Evolutionary conservation across 2,329 filamentous ascomycete species (phyloP).

Genomic region (Scedosporium dehoogii): DNA sequence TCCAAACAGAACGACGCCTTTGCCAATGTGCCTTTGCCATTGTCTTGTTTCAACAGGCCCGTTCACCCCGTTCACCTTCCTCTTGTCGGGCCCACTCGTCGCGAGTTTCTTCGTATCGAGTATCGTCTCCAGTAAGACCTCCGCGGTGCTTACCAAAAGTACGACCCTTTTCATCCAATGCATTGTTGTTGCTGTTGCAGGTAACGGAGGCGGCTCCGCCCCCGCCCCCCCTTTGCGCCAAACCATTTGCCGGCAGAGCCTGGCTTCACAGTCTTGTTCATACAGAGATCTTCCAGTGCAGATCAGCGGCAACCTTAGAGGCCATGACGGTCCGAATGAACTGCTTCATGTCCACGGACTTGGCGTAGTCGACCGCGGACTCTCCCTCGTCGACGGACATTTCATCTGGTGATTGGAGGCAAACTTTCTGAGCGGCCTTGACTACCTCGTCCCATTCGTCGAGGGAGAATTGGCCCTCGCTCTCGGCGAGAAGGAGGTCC

Average conservation of each 20-base stretch:
- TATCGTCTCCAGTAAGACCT: neutral
- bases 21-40: neutral
- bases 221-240: neutral
- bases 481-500: conserved; percentile 68
- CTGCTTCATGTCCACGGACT: conserved; percentile 41
- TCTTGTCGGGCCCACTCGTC: neutral
- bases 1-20: neutral
- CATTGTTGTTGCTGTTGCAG: neutral
- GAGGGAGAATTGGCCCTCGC: conserved; percentile 67
- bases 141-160: neutral
- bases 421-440: conserved; percentile 54
- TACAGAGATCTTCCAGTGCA: conserved; percentile 45
- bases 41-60: conserved; percentile 3
- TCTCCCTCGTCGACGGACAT: conserved; percentile 32
- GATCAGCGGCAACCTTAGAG: conserved; percentile 39
- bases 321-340: conserved; percentile 55
- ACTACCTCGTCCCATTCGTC: conserved; percentile 66
- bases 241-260: neutral
- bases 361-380: conserved; percentile 30
- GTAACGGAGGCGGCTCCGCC: neutral
- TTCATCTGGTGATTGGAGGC: conserved; percentile 35
- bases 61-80: neutral
- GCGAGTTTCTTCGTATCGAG: conserved; percentile 4
- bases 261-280: neutral
- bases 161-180: neutral